Evolutionary conservation across 345 rosid genomes (phyloP).

Genomic region (Acer campestre): DNA sequence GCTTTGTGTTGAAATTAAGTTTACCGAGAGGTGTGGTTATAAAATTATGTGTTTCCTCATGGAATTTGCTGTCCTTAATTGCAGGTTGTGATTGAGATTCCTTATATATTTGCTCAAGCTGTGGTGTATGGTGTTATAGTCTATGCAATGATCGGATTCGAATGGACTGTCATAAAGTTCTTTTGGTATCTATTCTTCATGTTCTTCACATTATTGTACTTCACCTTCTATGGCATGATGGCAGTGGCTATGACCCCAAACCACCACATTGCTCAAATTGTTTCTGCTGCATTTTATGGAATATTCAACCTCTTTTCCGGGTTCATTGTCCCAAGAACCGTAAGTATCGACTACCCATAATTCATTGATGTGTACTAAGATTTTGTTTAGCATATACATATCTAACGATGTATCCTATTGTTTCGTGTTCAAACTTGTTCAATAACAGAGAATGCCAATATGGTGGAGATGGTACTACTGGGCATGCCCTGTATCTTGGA

Average conservation of each 20-base stretch:
- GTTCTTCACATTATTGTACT: slow-evolving; percentile 20
- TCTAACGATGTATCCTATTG: neutral
- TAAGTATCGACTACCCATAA: neutral
- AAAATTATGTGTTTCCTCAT: neutral
- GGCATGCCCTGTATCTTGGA: slow-evolving; percentile 34
- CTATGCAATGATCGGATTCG: slow-evolving; percentile 24
- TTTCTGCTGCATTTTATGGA: slow-evolving; percentile 10
- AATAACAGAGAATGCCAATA: slow-evolving; percentile 28
- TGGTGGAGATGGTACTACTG: slow-evolving; percentile 43
- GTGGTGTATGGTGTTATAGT: slow-evolving; percentile 12
- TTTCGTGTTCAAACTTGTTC: neutral
- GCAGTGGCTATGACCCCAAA: slow-evolving; percentile 22
- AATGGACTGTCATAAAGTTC: slow-evolving; percentile 16
- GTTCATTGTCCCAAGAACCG: slow-evolving; percentile 18
- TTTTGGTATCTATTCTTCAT: slow-evolving; percentile 18
- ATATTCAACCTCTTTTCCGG: slow-evolving; percentile 17
- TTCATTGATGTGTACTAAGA: neutral
- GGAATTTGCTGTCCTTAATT: neutral
- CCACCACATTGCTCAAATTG: slow-evolving; percentile 14
- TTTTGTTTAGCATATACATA: too few species aligned
- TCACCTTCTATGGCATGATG: slow-evolving; percentile 27
- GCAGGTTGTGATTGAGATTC: slow-evolving; percentile 26
- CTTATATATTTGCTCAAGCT: slow-evolving; percentile 19
- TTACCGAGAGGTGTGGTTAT: neutral
- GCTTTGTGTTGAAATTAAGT: neutral